Evolutionary conservation across 164 flowering plant species (phyloP).

Genomic region (Stephania japonica): DNA sequence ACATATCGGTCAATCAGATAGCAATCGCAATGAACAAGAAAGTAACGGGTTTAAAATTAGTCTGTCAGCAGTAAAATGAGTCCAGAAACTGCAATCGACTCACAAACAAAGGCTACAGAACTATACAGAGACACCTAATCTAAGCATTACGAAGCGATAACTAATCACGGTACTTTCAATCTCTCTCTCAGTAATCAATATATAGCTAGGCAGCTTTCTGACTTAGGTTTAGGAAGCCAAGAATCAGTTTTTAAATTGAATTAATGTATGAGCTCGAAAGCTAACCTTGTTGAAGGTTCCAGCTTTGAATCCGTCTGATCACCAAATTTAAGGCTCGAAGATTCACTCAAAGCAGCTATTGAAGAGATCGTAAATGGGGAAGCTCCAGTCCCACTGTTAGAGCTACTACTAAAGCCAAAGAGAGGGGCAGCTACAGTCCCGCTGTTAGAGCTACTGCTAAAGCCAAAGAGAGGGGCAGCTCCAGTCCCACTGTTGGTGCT

Average conservation of each 20-base stretch:
- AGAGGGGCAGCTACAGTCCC: constrained; percentile 17
- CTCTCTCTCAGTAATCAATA: neutral
- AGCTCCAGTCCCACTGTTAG: constrained; percentile 19
- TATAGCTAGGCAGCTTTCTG: neutral
- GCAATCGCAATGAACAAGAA: too few relatives aligned
- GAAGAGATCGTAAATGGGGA: constrained; percentile 19
- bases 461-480: constrained; percentile 11
- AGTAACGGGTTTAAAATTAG: too few relatives aligned
- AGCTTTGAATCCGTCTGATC: constrained; percentile 10
- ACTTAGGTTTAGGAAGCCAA: neutral
- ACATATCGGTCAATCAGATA: too few relatives aligned
- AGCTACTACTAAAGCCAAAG: constrained; percentile 20
- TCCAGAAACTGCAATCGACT: too few relatives aligned
- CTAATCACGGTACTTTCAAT: too few relatives aligned
- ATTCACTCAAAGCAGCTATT: constrained; percentile 13
- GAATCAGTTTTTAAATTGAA: neutral
- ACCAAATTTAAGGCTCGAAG: constrained; percentile 13
- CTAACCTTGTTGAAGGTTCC: constrained; percentile 31
- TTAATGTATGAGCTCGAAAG: neutral
- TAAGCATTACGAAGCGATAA: too few relatives aligned
- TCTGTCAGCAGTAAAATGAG: too few relatives aligned
- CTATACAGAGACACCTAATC: too few relatives aligned
- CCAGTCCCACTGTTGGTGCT: constrained; percentile 16
- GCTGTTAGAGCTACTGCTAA: constrained; percentile 9
- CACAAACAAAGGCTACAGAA: too few relatives aligned